Conservation (phyloP, 148 eudicot genomes). For the Silene conica region DNA sequence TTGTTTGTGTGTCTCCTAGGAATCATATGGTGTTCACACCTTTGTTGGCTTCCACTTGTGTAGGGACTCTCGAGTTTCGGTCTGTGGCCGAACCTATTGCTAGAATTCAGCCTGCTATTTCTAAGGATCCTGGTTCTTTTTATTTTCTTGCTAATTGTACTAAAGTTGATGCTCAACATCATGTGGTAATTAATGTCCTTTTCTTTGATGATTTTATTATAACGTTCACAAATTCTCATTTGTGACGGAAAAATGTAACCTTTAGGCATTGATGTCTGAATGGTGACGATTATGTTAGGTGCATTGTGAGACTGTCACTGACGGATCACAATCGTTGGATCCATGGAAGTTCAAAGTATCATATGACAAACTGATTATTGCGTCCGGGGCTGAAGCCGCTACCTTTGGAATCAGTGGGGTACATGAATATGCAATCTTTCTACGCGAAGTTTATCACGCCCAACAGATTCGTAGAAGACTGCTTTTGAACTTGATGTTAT, state of each 20-base stretch:
- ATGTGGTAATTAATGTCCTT: constrained; percentile 43
- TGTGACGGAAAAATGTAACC: too few species aligned
- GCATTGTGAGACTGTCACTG: constrained; percentile 67
- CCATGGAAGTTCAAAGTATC: constrained; percentile 78
- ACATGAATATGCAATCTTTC: constrained; percentile 71
- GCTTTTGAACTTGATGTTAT: constrained; percentile 83
- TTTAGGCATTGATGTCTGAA: too few species aligned
- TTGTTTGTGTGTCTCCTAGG: constrained; percentile 88
- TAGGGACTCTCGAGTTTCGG: constrained; percentile 88
- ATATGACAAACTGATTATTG: constrained; percentile 91
- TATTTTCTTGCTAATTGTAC: constrained; percentile 73
- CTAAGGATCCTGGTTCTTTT: constrained; percentile 71
- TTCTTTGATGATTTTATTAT: background rate
- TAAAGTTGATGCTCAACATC: constrained; percentile 52
- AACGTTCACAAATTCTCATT: too few species aligned
- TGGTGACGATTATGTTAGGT: constrained; percentile 37
- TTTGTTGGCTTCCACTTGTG: constrained; percentile 86
- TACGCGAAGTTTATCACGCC: constrained; percentile 96
- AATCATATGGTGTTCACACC: constrained; percentile 99
- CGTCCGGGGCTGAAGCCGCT: constrained; percentile 78
- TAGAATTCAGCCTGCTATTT: constrained; percentile 89
- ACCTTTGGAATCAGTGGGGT: constrained; percentile 92
- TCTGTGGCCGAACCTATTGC: constrained; percentile 95
- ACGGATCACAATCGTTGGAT: constrained; percentile 48
- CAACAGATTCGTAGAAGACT: constrained; percentile 88